Evolutionary conservation across 2,329 filamentous ascomycete genomes (phyloP), one percentile per base, ranked within the genome.

Genomic region (Alternaria triticina): DNA sequence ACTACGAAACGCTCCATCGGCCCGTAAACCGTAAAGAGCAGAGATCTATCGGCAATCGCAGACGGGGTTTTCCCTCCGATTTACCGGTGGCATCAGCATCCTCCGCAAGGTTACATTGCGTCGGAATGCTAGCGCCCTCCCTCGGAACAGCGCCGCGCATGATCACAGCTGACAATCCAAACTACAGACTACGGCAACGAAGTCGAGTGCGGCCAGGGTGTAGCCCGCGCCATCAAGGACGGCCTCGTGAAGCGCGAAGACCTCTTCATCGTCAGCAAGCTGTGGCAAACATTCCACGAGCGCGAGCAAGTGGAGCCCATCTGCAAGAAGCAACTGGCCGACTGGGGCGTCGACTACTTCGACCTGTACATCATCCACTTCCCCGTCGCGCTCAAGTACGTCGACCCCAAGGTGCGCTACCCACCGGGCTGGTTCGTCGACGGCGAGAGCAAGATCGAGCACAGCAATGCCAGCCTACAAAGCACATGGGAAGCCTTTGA

Each of bases 281-380:
- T 97, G 62, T 97, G 94, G 93, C 94, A 95, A 84, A 90, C 90
- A 70, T 97, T 94, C 88, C 93, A 97, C 85, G 91, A 95, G 75
- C 86, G 86, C 72, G 90, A 95, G 71, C 86, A 87, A 72, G 93
- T 96, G 77, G 87, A 85, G 81, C 88, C 88, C 80, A 90, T 90
- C 77, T 91, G 94, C 83, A 89, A 94, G 66, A 87, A 88, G 70
- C 77, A 80, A 65, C 74, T 80, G 47, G 71, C 70, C 15, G 77
- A 78, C 65, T 77, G 74, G 75, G 76, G 74, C 36, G 61, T 80
- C 47, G 77, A 80, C 63, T 79, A 80, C 72, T 80, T 80, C 60
- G 77, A 80, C 67, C 70, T 79, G n/a, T 80, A 78, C 87, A 85
- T 95, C 74, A 89, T 96, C 74, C 94, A 97, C 85, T 97, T 96